Evolutionary conservation across 768 basidiomycete species (phyloP).

Genomic region (Mycena rebaudengoi): DNA sequence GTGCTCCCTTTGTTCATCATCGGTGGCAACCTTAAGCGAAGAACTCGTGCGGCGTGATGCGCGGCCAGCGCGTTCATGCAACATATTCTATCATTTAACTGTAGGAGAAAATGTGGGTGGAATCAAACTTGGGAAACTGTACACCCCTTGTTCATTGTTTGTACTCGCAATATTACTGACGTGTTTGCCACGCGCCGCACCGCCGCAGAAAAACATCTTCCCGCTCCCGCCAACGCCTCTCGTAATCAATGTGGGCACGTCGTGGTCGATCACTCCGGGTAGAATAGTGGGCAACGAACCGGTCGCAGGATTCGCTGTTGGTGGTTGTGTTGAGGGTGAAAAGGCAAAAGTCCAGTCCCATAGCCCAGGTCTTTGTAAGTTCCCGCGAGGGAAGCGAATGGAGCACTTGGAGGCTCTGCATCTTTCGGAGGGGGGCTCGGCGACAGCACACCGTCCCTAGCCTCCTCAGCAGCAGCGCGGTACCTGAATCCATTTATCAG

Average conservation of each 20-base stretch:
- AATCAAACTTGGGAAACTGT: too few species aligned
- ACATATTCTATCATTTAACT: too few species aligned
- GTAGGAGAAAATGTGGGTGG: too few species aligned
- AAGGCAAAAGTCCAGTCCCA: conserved; percentile 35
- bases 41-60: too few species aligned
- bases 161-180: too few species aligned
- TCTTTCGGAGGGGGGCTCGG: conserved; percentile 25
- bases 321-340: conserved; percentile 1
- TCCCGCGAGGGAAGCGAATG: conserved; percentile 30
- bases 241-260: conserved; percentile 29
- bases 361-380: conserved; percentile 34
- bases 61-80: too few species aligned
- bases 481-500: background rate
- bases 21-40: too few species aligned
- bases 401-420: conserved; percentile 16
- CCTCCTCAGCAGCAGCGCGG: background rate
- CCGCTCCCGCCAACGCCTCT: too few species aligned
- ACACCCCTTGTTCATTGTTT: too few species aligned
- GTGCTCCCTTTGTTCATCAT: too few species aligned
- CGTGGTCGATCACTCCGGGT: conserved; percentile 26
- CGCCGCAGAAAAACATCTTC: conserved; percentile 8
- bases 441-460: conserved; percentile 4
- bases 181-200: too few species aligned
- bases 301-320: conserved; percentile 2
- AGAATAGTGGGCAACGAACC: conserved; percentile 19